These are phyloP conservation scores for Fusarium neocosmosporiellum DNA, from an alignment of 2,329 filamentous ascomycete species.

Conservation along the genomic window DNA sequence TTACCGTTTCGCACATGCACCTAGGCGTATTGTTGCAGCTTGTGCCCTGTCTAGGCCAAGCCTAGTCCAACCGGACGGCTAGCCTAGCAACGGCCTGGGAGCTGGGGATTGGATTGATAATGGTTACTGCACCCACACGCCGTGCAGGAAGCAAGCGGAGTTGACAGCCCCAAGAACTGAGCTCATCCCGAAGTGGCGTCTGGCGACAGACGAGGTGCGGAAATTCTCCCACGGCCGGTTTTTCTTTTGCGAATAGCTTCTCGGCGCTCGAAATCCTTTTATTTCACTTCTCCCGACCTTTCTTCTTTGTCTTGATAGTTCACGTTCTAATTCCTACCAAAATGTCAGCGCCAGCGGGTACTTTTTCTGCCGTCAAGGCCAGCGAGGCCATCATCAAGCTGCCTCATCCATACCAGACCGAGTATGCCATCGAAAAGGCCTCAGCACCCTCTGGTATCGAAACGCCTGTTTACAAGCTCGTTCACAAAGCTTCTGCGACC, in stretches of 20 bases:
- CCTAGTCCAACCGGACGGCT: neutral
- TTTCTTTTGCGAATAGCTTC: slow-evolving; percentile 39
- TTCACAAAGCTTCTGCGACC: slow-evolving; percentile 42
- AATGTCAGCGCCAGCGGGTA: slow-evolving; percentile 32
- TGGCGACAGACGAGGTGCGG: slow-evolving; percentile 4
- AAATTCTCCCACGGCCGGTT: slow-evolving; percentile 11
- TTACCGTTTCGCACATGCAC: neutral
- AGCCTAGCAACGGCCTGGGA: slow-evolving; percentile 6
- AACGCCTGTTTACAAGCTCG: slow-evolving; percentile 51
- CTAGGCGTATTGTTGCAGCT: slow-evolving; percentile 5
- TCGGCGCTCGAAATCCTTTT: neutral
- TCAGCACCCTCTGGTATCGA: slow-evolving; percentile 33
- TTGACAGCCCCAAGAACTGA: slow-evolving; percentile 1
- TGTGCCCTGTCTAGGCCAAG: slow-evolving; percentile 5
- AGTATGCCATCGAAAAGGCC: slow-evolving; percentile 55
- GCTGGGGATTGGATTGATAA: slow-evolving; percentile 17
- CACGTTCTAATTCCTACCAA: neutral
- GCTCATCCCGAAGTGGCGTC: slow-evolving; percentile 20
- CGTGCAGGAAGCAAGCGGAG: slow-evolving; percentile 5
- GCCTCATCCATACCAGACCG: slow-evolving; percentile 61
- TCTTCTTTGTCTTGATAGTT: neutral
- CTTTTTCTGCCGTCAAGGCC: slow-evolving; percentile 39
- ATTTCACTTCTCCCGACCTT: slow-evolving; percentile 2
- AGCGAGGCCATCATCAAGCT: slow-evolving; percentile 59
- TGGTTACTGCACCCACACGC: neutral